Percentiles rank a stretch among this genome's conserved stretches.
Evolutionary conservation across 495 filamentous ascomycete species (phyloP).

Genomic region (Talaromyces adpressus): DNA sequence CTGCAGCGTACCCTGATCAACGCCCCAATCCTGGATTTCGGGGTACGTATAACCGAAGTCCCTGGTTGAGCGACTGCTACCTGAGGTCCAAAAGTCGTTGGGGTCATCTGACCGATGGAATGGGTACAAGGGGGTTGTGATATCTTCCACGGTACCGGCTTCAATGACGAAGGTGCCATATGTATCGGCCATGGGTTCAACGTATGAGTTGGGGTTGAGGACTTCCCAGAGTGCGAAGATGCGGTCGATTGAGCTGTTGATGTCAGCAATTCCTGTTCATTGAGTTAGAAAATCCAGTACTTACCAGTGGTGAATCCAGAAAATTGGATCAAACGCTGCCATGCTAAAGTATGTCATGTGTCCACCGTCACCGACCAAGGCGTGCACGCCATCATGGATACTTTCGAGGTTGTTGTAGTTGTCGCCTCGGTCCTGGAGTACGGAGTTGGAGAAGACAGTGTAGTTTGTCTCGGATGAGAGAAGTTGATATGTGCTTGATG

Average conservation of each 20-base stretch:
- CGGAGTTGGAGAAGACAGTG: constrained; percentile 31
- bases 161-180: constrained; percentile 16
- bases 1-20: constrained; percentile 15
- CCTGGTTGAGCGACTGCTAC: constrained; percentile 17
- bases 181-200: constrained; percentile 14
- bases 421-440: constrained; percentile 6
- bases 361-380: constrained; percentile 28
- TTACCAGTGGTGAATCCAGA: constrained; percentile 32
- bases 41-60: constrained; percentile 44
- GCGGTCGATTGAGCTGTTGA: constrained; percentile 33
- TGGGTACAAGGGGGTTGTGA: constrained; percentile 18
- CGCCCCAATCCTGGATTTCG: constrained; percentile 32
- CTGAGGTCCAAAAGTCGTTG: constrained; percentile 22
- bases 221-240: constrained; percentile 32
- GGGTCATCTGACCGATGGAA: constrained; percentile 25
- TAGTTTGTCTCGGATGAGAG: constrained; percentile 8
- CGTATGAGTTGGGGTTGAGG: constrained; percentile 23
- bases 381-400: constrained; percentile 36
- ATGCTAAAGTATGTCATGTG: constrained; percentile 34
- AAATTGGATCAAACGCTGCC: constrained; percentile 37
- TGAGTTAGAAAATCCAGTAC: background rate
- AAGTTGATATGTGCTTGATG: constrained; percentile 13
- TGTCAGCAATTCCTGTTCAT: background rate
- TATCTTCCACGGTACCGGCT: constrained; percentile 11
- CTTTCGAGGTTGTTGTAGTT: constrained; percentile 29